Base-by-base conservation (phyloP, 2,329 filamentous ascomycete genomes). In the Cercospora nicotianae region DNA sequence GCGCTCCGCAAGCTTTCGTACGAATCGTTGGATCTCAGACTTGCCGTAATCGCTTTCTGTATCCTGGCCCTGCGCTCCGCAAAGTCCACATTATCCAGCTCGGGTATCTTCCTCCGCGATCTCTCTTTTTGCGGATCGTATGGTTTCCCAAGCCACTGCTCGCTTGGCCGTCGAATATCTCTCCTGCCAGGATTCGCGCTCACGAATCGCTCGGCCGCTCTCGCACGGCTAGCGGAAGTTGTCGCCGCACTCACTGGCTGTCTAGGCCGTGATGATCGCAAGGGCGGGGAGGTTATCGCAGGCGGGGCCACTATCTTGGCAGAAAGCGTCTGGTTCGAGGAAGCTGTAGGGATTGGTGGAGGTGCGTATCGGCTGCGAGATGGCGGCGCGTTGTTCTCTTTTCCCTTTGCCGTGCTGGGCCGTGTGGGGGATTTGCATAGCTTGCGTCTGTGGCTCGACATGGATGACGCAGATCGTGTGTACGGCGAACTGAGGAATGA, bases 1-100 rank as follows among this genome's bases (percentile, higher is more conserved):
- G 64, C 67, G 63, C 68, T 73, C 55, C 69, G 67, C 69, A 75
- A 55, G 62, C 67, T 72, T 31, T 91, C 89, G 70, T 79, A 74
- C 65, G 80, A 74, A 57, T 72, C 67, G 76, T 73, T 90, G 75
- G 92, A 90, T 70, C 90, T 87, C 59, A 95, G 89, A n/a, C 91
- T 92, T 77, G 91, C 92, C 73, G 89, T 94, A 78, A 96, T 94
- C 13, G 92, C 93, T 66, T 93, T 87, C 73, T 94, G 90, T 74
- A 96, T 96, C 69, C 89, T 89, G 76, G 93, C 90, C 73, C 93
- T 86, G 61, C 92, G 87, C 72, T 92, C 91, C 68, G 91, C 92
- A 77, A 96, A 95, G 79, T 97, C 92, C 63, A 96, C 91, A 68
- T 90, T 90, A 1, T 90, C 90, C 67, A 94, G 74, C 74, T 88